A percentile compares a stretch with the other conserved stretches of the same genome.
phyloP scores from a whole-genome alignment of 2,329 filamentous ascomycete species.

The Amylocarpus encephaloides region DNA sequence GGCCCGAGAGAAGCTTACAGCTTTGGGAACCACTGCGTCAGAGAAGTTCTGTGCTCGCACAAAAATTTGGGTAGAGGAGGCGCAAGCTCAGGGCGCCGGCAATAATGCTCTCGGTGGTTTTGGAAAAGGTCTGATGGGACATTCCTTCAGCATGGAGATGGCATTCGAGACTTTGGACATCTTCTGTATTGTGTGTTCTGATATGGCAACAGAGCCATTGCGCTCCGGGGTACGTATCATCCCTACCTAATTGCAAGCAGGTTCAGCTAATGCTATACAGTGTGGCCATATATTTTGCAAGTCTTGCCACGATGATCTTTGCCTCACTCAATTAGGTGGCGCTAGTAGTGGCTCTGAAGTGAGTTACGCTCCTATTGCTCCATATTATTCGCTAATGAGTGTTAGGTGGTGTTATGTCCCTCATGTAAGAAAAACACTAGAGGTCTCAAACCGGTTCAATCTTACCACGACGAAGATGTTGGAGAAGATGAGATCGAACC shows the following conservation, averaged over 20 bases:
- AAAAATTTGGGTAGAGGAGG: slow-evolving; percentile 19
- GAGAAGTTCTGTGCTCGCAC: slow-evolving; percentile 28
- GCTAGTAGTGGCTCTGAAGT: too few species aligned
- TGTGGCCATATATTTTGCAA: too few species aligned
- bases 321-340: too few species aligned
- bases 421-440: slow-evolving; percentile 19
- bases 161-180: slow-evolving; percentile 29
- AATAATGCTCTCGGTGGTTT: slow-evolving; percentile 11
- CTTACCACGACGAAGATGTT: slow-evolving; percentile 13
- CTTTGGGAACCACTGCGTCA: background rate
- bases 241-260: too few species aligned
- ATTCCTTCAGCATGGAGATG: slow-evolving; percentile 26
- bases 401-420: slow-evolving; percentile 18
- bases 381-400: too few species aligned
- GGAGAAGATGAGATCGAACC: background rate
- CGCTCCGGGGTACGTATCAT: slow-evolving; percentile 19
- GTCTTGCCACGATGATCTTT: too few species aligned
- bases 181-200: slow-evolving; percentile 39
- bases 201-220: slow-evolving; percentile 37
- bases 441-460: background rate
- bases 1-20: slow-evolving; percentile 12
- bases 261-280: too few species aligned
- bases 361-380: too few species aligned
- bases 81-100: too few species aligned
- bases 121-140: slow-evolving; percentile 27